Evolutionary conservation across 768 basidiomycete species (phyloP), one percentile per base, ranked within the genome.

Genomic region (Russula compacta): DNA sequence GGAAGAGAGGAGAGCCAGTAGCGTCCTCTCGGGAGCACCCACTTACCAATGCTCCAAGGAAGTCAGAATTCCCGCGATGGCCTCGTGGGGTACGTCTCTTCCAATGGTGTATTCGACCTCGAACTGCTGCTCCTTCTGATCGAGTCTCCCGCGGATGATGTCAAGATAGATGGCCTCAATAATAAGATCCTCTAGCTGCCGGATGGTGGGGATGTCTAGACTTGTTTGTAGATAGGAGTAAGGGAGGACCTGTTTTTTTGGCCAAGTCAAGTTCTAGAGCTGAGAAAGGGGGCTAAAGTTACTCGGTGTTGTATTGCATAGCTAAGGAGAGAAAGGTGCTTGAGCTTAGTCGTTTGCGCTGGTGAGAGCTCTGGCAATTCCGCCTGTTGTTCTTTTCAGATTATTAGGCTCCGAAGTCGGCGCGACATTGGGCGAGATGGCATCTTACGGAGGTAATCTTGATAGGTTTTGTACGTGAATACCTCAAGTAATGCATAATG

Each of bases 131-230:
- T 90, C 82, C 71, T 91, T 90, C 74, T 98, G 95, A 73, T 98
- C 93, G 52, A 99, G 85, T 69, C 91, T 93, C 10, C 93, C 95
- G 53, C 84, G 84, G 40, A 99, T 79, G 42, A 97, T 77, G 71
- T 92, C 89, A 43, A 90, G 83, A 74, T 98, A 98, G 72, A 98
- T 94, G 11, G 89, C 89, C 68, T 98, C 94, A 72, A 99, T 98
- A 70, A 98, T 90, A 65, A 98, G 83, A 73, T 98, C 95, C 72
- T 99, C 95, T 3, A 99, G 84, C 59, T 89, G 89, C 56, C 95
- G 86, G 60, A 95, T 83, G 6, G 82, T 85, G 3, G 84, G 78
- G 72, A 95, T 80, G 52, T 91, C 82, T 19, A 99, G 81, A 3
- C 80, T 76, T 53, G 81, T 70, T 7, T 91, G 81, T 2, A 98